Conservation (phyloP, 257 asterid species). For the Fraxinus excelsior region DNA sequence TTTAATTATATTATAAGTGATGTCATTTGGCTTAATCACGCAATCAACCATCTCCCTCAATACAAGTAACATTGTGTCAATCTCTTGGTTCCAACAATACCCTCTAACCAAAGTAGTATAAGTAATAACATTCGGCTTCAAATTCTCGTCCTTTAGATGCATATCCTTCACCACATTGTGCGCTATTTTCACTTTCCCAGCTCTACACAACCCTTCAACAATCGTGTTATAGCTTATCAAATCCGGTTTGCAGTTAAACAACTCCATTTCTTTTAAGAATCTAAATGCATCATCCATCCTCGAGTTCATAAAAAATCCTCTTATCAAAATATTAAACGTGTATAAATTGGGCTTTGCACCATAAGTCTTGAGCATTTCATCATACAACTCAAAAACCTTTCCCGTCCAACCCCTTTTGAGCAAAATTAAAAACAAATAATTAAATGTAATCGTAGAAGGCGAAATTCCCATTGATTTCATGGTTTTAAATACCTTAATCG, state of each 20-base stretch:
- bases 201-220: slow-evolving; percentile 81
- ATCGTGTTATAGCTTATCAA: slow-evolving; percentile 70
- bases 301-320: slow-evolving; percentile 78
- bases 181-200: slow-evolving; percentile 65
- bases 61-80: slow-evolving; percentile 55
- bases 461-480: slow-evolving; percentile 76
- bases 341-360: slow-evolving; percentile 77
- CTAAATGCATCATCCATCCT: slow-evolving; percentile 71
- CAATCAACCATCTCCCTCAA: slow-evolving; percentile 52
- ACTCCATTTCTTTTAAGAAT: slow-evolving; percentile 78
- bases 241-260: slow-evolving; percentile 56
- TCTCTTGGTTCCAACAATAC: slow-evolving; percentile 60
- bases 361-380: slow-evolving; percentile 82
- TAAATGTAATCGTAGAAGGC: slow-evolving; percentile 74
- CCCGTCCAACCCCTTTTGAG: slow-evolving; percentile 73
- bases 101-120: slow-evolving; percentile 92
- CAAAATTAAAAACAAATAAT: slow-evolving; percentile 53
- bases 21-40: slow-evolving; percentile 58
- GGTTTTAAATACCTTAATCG: slow-evolving; percentile 51
- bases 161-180: slow-evolving; percentile 68
- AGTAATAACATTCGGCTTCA: slow-evolving; percentile 75
- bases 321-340: slow-evolving; percentile 70
- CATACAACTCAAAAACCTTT: slow-evolving; percentile 55
- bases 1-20: slow-evolving; percentile 68
- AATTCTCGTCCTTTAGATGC: slow-evolving; percentile 51